These are phyloP conservation scores for Coffea canephora DNA, from an alignment of 257 asterid species.

Conservation along the genomic window DNA sequence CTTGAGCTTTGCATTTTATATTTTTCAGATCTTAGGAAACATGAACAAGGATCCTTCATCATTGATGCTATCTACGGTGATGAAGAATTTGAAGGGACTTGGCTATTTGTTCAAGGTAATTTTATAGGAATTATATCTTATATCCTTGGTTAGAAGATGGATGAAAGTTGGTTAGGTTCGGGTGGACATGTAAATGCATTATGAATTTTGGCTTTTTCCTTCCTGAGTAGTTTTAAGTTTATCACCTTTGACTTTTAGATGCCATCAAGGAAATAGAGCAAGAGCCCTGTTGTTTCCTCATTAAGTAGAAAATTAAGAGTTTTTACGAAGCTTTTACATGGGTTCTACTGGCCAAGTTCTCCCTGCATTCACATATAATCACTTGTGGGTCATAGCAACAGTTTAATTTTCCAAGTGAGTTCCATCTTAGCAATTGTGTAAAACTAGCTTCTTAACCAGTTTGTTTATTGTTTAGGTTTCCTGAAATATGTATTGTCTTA, in stretches of 20 bases:
- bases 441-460: neutral
- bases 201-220: neutral
- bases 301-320: neutral
- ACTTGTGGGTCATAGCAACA: neutral
- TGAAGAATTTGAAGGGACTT: conserved; percentile 64
- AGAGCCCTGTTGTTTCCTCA: neutral
- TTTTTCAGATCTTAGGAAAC: conserved; percentile 79
- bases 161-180: neutral
- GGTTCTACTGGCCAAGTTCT: neutral
- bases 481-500: neutral
- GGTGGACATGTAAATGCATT: neutral
- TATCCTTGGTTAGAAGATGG: neutral
- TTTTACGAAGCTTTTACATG: neutral
- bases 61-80: conserved; percentile 75
- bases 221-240: neutral
- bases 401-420: neutral
- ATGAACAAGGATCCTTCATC: conserved; percentile 78
- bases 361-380: neutral
- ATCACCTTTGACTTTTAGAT: neutral
- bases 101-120: conserved; percentile 84
- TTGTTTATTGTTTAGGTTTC: neutral
- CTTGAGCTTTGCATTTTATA: conserved; percentile 25
- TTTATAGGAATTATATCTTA: conserved; percentile 11
- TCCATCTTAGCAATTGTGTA: neutral
- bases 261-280: neutral